phyloP scores from a whole-genome alignment of 139 green algal species.

The Deuterostichococcus epilithicus region DNA sequence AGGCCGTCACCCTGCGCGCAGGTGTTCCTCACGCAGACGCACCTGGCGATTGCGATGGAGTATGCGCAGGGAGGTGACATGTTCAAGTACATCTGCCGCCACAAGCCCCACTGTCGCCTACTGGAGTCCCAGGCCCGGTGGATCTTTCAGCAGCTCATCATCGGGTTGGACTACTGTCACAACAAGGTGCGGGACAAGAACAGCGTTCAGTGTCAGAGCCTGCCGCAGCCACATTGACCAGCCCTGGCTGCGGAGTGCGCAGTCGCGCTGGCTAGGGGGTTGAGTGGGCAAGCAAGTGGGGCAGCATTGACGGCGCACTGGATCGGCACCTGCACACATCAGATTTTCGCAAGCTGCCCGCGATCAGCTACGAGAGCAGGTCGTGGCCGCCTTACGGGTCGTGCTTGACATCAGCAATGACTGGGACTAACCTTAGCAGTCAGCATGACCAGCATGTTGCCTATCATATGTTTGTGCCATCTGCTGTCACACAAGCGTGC shows the following conservation, averaged over 20 bases:
- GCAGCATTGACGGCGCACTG: no score
- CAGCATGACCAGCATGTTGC: no score
- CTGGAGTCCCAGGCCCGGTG: constrained; percentile 33
- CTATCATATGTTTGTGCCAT: no score
- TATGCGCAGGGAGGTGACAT: constrained; percentile 68
- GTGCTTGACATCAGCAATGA: no score
- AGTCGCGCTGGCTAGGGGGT: neutral
- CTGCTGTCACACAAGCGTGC: neutral
- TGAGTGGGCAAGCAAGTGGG: no score
- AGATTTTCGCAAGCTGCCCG: neutral
- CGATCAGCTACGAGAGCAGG: neutral
- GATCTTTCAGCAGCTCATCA: constrained; percentile 63
- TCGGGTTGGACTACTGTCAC: constrained; percentile 57
- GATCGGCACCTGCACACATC: neutral
- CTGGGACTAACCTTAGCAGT: no score
- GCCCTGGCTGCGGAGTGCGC: neutral
- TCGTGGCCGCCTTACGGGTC: no score
- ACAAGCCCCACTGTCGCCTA: constrained; percentile 1
- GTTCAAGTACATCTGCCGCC: constrained; percentile 36
- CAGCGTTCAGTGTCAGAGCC: constrained; percentile 25
- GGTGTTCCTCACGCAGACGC: constrained; percentile 45
- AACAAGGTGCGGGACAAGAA: constrained; percentile 16
- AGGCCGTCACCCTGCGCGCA: neutral
- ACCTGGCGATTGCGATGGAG: constrained; percentile 60
- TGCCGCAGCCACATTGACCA: constrained; percentile 41